phyloP scores from a whole-genome alignment of 768 basidiomycete species.

The Russula vinacea region DNA sequence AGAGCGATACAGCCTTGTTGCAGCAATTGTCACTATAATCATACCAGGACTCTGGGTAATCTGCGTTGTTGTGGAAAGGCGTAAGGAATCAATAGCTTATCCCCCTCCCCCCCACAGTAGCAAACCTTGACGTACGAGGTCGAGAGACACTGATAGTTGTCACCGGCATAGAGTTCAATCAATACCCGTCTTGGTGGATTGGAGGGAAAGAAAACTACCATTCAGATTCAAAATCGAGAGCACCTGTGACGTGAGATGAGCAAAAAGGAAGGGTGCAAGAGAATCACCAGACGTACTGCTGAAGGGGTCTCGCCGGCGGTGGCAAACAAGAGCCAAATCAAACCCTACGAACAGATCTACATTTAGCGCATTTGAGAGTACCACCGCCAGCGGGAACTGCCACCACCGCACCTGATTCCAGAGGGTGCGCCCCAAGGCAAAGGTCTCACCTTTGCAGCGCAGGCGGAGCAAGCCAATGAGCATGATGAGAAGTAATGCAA shows the following conservation, averaged over 20 bases:
- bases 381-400: neutral
- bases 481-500: neutral
- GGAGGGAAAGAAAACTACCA: neutral
- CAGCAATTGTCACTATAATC: neutral
- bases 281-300: neutral
- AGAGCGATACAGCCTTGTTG: neutral
- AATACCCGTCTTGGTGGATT: neutral
- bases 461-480: neutral
- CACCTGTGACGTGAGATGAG: neutral
- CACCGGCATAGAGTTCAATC: neutral
- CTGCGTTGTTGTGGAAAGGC: neutral
- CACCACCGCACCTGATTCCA: conserved; percentile 7
- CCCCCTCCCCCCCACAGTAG: neutral
- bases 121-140: neutral
- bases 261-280: neutral
- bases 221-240: conserved; percentile 10
- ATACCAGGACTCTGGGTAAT: neutral
- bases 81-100: no score
- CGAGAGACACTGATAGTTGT: neutral
- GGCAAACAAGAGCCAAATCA: conserved; percentile 14
- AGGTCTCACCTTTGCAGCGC: neutral
- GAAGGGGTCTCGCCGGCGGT: neutral
- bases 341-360: neutral
- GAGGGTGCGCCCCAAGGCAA: neutral
- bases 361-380: neutral